phyloP scores from a whole-genome alignment of 2,329 filamentous ascomycete species.

The Annulohypoxylon truncatum region DNA sequence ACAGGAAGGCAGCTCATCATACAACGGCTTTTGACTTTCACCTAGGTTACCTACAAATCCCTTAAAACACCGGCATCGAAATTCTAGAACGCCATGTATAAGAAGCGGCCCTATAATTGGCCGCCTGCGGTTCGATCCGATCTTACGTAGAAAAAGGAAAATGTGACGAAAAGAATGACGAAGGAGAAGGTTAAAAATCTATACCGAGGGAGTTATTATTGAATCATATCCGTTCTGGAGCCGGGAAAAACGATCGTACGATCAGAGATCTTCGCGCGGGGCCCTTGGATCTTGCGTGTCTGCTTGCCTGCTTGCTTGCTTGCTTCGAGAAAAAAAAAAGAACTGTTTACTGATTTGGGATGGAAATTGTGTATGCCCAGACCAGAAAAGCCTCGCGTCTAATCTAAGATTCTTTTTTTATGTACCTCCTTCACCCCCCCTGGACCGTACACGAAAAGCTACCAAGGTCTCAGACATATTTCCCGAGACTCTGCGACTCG shows the following conservation, averaged over 20 bases:
- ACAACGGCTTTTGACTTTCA: neutral
- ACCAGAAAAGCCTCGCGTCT: slow-evolving; percentile 26
- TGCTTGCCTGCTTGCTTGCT: neutral
- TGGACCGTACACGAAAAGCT: slow-evolving; percentile 23
- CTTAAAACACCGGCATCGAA: neutral
- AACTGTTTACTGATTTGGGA: slow-evolving; percentile 5
- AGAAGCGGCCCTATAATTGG: slow-evolving; percentile 15
- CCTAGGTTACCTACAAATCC: neutral
- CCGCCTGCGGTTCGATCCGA: slow-evolving; percentile 13
- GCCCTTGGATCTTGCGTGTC: slow-evolving; percentile 5
- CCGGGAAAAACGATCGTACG: slow-evolving; percentile 29
- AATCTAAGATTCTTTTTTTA: slow-evolving; percentile 25
- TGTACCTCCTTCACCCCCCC: neutral
- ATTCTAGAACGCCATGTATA: slow-evolving; percentile 2
- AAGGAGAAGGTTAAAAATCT: neutral
- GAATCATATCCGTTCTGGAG: slow-evolving; percentile 10
- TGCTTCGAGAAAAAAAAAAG: neutral
- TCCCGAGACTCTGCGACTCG: slow-evolving; percentile 35
- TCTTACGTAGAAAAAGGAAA: slow-evolving; percentile 11
- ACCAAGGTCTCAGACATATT: slow-evolving; percentile 39
- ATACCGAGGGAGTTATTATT: slow-evolving; percentile 34
- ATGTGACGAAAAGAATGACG: neutral
- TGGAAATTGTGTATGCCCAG: slow-evolving; percentile 14
- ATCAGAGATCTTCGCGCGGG: slow-evolving; percentile 23
- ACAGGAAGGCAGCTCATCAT: slow-evolving; percentile 25